Evolutionary conservation across 1,284 basidiomycete genomes (phyloP).

Genomic region (Dichomitus squalens): DNA sequence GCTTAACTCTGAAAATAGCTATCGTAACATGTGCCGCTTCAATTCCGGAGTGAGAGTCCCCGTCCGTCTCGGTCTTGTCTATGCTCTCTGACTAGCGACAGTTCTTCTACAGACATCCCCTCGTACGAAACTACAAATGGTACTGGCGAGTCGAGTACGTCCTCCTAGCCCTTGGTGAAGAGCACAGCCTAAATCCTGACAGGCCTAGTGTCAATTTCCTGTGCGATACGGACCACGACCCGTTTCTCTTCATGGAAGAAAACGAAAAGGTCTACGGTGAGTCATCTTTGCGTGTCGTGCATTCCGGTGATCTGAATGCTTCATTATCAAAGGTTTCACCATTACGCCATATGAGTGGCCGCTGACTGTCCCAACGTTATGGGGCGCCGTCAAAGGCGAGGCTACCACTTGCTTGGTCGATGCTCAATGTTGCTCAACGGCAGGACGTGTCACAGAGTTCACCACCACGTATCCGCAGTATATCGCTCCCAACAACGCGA

Average conservation of each 20-base stretch:
- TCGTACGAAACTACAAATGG: slow-evolving; percentile 31
- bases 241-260: slow-evolving; percentile 77
- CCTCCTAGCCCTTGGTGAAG: too few relatives aligned
- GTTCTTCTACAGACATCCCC: slow-evolving; percentile 66
- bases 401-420: too few relatives aligned
- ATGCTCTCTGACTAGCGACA: slow-evolving; percentile 29
- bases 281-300: not conserved
- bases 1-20: too few relatives aligned
- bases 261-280: slow-evolving; percentile 70
- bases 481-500: slow-evolving; percentile 65
- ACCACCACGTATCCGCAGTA: slow-evolving; percentile 60
- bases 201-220: slow-evolving; percentile 75
- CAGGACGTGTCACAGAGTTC: too few relatives aligned
- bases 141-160: slow-evolving; percentile 40
- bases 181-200: too few relatives aligned
- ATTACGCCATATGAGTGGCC: slow-evolving; percentile 78
- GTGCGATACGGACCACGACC: slow-evolving; percentile 75
- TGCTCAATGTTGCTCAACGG: too few relatives aligned
- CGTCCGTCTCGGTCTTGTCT: too few relatives aligned
- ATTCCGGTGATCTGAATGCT: not conserved
- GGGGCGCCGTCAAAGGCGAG: slow-evolving; percentile 66
- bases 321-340: slow-evolving; percentile 61
- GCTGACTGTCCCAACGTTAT: slow-evolving; percentile 75
- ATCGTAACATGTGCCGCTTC: slow-evolving; percentile 62
- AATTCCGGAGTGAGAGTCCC: slow-evolving; percentile 63